Percentiles rank a stretch among this genome's conserved stretches.
Evolutionary conservation across 192 early-diverging fungal species (phyloP).

Genomic region (Linnemannia elongata): DNA sequence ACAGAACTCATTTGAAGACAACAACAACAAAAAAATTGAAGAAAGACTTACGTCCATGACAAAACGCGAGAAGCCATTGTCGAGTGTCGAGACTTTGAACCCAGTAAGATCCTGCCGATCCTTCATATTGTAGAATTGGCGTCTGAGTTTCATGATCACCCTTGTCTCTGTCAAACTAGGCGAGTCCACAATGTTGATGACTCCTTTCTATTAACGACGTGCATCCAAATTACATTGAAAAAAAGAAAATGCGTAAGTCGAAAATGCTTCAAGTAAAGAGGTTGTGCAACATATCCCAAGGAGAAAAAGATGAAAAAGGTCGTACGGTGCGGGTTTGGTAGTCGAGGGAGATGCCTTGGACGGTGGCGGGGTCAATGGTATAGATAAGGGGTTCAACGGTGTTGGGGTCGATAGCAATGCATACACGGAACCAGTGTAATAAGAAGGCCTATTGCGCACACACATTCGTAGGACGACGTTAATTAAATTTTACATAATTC

Average conservation of each 20-base stretch:
- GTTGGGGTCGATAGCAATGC: conserved; percentile 29
- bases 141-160: conserved; percentile 32
- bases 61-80: conserved; percentile 30
- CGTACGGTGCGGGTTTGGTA: conserved; percentile 46
- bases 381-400: conserved; percentile 26
- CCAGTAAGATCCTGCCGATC: conserved; percentile 23
- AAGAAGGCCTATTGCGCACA: conserved; percentile 24
- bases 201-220: conserved; percentile 19
- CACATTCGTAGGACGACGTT: neutral
- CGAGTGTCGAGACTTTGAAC: conserved; percentile 26
- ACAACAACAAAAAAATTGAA: neutral
- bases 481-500: neutral
- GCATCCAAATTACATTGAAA: neutral
- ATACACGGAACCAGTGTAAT: conserved; percentile 11
- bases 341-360: conserved; percentile 26
- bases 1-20: neutral
- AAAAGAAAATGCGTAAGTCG: neutral
- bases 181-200: conserved; percentile 40
- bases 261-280: neutral
- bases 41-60: conserved; percentile 30
- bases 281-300: no score
- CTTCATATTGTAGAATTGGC: conserved; percentile 35
- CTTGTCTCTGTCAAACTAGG: conserved; percentile 17
- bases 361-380: conserved; percentile 21
- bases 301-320: no score